Evolutionary conservation across 768 basidiomycete genomes (phyloP).

Genomic region (Vararia minispora): DNA sequence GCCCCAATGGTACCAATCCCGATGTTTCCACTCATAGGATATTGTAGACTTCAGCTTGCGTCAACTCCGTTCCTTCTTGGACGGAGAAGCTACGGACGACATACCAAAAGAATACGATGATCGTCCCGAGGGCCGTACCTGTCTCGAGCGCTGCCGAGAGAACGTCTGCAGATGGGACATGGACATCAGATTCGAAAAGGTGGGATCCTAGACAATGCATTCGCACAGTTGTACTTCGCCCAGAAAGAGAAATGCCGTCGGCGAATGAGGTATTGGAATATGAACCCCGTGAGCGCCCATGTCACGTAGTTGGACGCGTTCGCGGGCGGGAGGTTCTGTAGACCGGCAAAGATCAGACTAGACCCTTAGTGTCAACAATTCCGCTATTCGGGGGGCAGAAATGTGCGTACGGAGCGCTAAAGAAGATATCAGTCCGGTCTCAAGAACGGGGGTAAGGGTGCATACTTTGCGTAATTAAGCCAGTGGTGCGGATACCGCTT

Average conservation of each 20-base stretch:
- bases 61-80: neutral
- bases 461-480: slow-evolving; percentile 15
- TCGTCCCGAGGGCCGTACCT: slow-evolving; percentile 16
- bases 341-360: slow-evolving; percentile 30
- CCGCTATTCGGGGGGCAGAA: no score
- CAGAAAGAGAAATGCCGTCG: slow-evolving; percentile 26
- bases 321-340: slow-evolving; percentile 30
- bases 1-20: slow-evolving; percentile 22
- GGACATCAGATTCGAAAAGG: neutral
- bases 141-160: slow-evolving; percentile 22
- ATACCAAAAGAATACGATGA: slow-evolving; percentile 20
- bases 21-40: slow-evolving; percentile 22
- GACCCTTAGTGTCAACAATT: no score
- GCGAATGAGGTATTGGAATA: slow-evolving; percentile 26
- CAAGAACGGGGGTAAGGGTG: neutral
- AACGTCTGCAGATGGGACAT: slow-evolving; percentile 12
- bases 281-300: slow-evolving; percentile 25
- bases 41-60: slow-evolving; percentile 17
- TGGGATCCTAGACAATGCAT: slow-evolving; percentile 4
- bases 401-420: no score
- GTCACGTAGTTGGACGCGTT: slow-evolving; percentile 29
- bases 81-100: neutral
- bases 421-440: no score
- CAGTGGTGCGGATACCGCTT: slow-evolving; percentile 20
- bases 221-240: slow-evolving; percentile 27